Percentiles rank a stretch among this genome's conserved stretches.
These are phyloP conservation scores for Annulohypoxylon stygium DNA, from an alignment of 495 filamentous ascomycete genomes.

Conservation along the genomic window DNA sequence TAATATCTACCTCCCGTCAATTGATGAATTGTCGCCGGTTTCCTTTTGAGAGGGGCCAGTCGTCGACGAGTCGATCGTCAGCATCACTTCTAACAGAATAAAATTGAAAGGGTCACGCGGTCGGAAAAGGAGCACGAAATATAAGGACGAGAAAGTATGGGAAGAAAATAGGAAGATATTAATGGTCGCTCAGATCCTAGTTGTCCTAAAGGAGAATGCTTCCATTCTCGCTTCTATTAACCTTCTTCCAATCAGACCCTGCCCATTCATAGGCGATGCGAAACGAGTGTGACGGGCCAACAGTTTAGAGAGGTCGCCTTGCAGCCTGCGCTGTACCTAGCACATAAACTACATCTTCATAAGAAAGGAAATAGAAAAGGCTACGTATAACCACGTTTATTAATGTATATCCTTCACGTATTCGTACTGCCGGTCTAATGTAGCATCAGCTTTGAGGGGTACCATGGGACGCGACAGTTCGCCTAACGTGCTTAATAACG, in stretches of 20 bases:
- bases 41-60: constrained; percentile 27
- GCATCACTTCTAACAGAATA: constrained; percentile 37
- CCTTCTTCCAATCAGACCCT: constrained; percentile 46
- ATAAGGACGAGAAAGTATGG: too few relatives aligned
- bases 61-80: constrained; percentile 24
- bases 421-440: constrained; percentile 31
- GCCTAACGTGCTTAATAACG: constrained; percentile 17
- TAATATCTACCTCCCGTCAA: constrained; percentile 31
- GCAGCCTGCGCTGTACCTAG: constrained; percentile 32
- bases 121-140: constrained; percentile 26
- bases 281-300: constrained; percentile 34
- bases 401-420: constrained; percentile 23
- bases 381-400: constrained; percentile 12
- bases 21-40: constrained; percentile 25
- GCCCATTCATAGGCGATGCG: constrained; percentile 14
- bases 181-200: constrained; percentile 21
- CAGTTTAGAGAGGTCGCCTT: constrained; percentile 36
- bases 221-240: constrained; percentile 45
- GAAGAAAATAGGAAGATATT: constrained; percentile 21
- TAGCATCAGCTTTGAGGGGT: constrained; percentile 24
- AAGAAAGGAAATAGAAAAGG: background rate
- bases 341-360: constrained; percentile 5
- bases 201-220: constrained; percentile 38
- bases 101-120: constrained; percentile 42
- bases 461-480: constrained; percentile 21